Conservation (phyloP, 192 early-diverging fungal genomes). For the Anaeromyces robustus region DNA sequence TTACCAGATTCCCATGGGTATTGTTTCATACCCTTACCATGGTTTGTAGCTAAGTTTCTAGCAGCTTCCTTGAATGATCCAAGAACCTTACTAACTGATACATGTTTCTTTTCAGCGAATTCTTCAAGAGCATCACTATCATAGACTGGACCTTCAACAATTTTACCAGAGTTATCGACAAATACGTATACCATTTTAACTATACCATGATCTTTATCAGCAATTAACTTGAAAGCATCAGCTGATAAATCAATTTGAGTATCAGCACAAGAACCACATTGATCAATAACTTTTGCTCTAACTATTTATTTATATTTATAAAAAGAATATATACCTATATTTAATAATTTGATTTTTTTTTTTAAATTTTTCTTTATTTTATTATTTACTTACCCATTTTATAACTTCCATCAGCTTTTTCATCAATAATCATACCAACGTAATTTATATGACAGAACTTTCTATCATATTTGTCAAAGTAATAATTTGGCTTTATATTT, state of each 20-base stretch:
- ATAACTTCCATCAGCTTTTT: not conserved
- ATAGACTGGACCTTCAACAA: not conserved
- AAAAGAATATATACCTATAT: too few species aligned
- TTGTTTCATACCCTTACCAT: not conserved
- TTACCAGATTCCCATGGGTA: not conserved
- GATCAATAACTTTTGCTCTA: not conserved
- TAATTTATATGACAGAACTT: too few species aligned
- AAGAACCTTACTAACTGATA: not conserved
- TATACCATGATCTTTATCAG: not conserved
- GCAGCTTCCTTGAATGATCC: not conserved
- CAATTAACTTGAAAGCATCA: not conserved
- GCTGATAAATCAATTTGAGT: not conserved
- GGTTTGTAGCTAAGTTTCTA: not conserved
- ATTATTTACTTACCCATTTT: not conserved
- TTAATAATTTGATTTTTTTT: too few species aligned
- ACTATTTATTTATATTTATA: not conserved
- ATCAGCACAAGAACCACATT: not conserved
- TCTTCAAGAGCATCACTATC: not conserved
- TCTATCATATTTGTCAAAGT: not conserved
- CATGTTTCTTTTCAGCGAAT: not conserved
- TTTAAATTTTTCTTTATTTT: too few species aligned
- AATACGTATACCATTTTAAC: not conserved
- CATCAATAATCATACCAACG: not conserved
- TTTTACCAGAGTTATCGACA: not conserved
- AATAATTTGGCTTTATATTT: not conserved